phyloP scores from a whole-genome alignment of 1,284 basidiomycete genomes.

The Prillingera fragicola region DNA sequence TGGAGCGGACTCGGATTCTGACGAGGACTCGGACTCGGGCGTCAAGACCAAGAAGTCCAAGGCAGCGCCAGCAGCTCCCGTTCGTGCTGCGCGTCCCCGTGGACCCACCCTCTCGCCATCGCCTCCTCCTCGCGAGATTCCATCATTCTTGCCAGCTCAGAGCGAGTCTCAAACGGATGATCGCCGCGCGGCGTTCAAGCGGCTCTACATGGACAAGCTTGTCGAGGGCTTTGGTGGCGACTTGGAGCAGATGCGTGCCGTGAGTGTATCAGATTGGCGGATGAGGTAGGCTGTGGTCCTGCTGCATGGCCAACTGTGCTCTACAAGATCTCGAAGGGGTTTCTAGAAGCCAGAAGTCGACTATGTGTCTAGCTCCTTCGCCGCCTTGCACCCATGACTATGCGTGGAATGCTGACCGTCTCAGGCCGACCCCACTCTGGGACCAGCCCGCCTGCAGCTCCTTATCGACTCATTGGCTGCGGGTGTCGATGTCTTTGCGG shows the following conservation, averaged over 20 bases:
- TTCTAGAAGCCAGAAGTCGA: too few species aligned
- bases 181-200: constrained; percentile 35
- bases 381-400: too few species aligned
- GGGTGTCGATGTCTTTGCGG: constrained; percentile 43
- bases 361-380: too few species aligned
- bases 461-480: constrained; percentile 38
- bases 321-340: too few species aligned
- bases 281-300: too few species aligned
- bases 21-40: constrained; percentile 24
- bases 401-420: constrained; percentile 1
- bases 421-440: constrained; percentile 39
- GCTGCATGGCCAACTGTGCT: too few species aligned
- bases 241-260: constrained; percentile 42
- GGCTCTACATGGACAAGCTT: constrained; percentile 47
- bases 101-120: constrained; percentile 18
- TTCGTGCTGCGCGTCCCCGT: constrained; percentile 3
- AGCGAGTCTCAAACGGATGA: constrained; percentile 27
- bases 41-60: constrained; percentile 4
- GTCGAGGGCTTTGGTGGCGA: constrained; percentile 46
- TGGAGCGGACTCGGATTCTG: constrained; percentile 18
- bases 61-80: constrained; percentile 4
- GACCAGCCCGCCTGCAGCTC: constrained; percentile 36
- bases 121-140: constrained; percentile 19
- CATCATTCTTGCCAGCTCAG: constrained; percentile 13
- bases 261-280: constrained; percentile 24